phyloP scores from a whole-genome alignment of 83 land plant species.

The Diphasiastrum complanatum region DNA sequence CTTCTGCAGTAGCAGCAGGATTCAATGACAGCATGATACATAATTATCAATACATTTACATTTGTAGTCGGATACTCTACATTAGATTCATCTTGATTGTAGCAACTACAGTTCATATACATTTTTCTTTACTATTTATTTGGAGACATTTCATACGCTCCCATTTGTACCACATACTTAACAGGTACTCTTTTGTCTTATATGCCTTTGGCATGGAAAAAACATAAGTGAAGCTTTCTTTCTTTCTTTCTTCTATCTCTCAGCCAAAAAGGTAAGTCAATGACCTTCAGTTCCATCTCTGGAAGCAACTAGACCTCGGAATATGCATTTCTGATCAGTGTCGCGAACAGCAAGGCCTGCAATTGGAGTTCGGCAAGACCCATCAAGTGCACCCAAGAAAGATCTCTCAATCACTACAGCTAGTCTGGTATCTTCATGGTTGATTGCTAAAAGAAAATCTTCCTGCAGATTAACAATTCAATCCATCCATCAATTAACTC shows the following conservation, averaged over 20 bases:
- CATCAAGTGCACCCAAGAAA: constrained; percentile 77
- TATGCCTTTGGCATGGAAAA: too few species aligned
- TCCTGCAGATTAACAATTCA: constrained; percentile 38
- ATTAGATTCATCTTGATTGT: too few species aligned
- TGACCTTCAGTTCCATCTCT: constrained; percentile 83
- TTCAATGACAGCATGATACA: too few species aligned
- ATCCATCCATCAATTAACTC: neutral
- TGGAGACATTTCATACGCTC: neutral
- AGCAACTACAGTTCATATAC: too few species aligned
- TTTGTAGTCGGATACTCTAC: too few species aligned
- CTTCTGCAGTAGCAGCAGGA: too few species aligned
- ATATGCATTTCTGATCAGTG: constrained; percentile 59
- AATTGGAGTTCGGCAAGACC: constrained; percentile 96
- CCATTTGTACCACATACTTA: too few species aligned
- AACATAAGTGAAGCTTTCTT: constrained; percentile 8
- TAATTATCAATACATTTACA: too few species aligned
- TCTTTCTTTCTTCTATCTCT: neutral
- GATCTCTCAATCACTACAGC: constrained; percentile 93
- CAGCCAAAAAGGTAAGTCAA: neutral
- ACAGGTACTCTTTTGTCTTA: too few species aligned
- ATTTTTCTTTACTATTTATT: too few species aligned
- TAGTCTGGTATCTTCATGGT: constrained; percentile 82
- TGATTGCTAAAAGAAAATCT: constrained; percentile 60
- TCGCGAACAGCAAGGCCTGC: constrained; percentile 82
- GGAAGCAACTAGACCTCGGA: constrained; percentile 82